These are phyloP conservation scores for Suillus discolor DNA, from an alignment of 768 basidiomycete species.

Conservation along the genomic window DNA sequence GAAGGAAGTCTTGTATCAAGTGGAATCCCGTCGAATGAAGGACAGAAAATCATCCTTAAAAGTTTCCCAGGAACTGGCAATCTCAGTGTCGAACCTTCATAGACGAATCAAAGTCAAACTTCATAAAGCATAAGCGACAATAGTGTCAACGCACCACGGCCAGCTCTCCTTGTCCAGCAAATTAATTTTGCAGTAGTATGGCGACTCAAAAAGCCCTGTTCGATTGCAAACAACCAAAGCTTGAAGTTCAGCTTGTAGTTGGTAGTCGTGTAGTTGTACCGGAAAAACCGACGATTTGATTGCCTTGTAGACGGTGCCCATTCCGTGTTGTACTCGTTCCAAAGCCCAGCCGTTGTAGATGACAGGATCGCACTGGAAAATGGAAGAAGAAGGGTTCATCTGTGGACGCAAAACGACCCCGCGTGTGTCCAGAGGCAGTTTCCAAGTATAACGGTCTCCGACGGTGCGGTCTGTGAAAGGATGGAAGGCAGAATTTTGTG, in stretches of 20 bases:
- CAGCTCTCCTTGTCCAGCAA: background rate
- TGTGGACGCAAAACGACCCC: slow-evolving; percentile 6
- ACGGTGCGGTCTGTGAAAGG: slow-evolving; percentile 24
- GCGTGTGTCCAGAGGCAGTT: slow-evolving; percentile 22
- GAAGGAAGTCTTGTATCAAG: background rate
- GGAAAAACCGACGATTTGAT: slow-evolving; percentile 7
- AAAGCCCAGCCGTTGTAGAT: slow-evolving; percentile 14
- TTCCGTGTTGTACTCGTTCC: background rate
- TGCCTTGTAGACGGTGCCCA: slow-evolving; percentile 5
- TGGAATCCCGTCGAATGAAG: background rate
- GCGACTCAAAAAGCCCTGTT: slow-evolving; percentile 4
- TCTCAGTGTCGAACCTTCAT: slow-evolving; percentile 2
- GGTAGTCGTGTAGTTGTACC: slow-evolving; percentile 11
- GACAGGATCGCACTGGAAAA: slow-evolving; percentile 12
- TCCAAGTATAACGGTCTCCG: slow-evolving; percentile 32
- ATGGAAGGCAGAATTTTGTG: slow-evolving; percentile 15
- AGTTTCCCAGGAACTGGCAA: background rate
- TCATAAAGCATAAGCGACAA: background rate
- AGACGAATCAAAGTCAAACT: background rate
- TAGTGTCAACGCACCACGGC: background rate
- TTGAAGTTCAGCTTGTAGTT: slow-evolving; percentile 3
- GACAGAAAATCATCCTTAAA: background rate
- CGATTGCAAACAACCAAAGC: background rate
- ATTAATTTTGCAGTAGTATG: background rate
- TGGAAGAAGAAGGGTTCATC: slow-evolving; percentile 7